Base-by-base conservation (phyloP, 371 early-diverging fungal genomes). In the Mortierella sp. region DNA sequence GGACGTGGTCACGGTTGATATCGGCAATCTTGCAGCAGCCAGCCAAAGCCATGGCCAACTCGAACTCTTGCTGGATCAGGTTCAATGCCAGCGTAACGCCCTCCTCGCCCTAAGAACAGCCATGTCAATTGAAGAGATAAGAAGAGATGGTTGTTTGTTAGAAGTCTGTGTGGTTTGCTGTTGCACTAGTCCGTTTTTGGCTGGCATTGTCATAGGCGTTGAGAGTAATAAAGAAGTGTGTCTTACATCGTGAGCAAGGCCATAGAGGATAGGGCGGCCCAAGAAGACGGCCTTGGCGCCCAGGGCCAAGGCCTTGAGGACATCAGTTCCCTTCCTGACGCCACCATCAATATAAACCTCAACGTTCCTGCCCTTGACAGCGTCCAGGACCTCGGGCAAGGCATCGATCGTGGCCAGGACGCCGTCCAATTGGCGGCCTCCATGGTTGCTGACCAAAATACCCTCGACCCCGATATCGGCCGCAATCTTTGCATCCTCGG, bases 221-320 rank as follows among this genome's bases (percentile, higher is more conserved):
- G 14, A 61, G 29, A 22, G 4, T 61, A 48, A 3, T 14, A 64
- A 26, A 34, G 10, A 39, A 63, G 43, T 31, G 3, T n/a, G 13
- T 44, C 77, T 70, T 76, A 80, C 81, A 70, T 85, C 85, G 48
- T 85, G 84, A 24, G 83, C 79, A 79, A 93, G 83, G 0, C 90
- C 93, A 79, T 86, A 96, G 66, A 91, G 89, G 74, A 85, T 77
- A 22, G 99, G 99, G 40, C 99, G 89, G 9, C 97, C 99, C 72
- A 97, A 90, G 66, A 96, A 96, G 48, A 98, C 97, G n/a, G 95
- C 98, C 65, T 91, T 92, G 2, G 99, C 99, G 31, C 99, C 99
- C 26, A 98, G 86, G 1, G 98, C 98, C 72, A 98, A 87, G 1
- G 98, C 98, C 88, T 98, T 98, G 87, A 97, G 90, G 29, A 97